Evolutionary conservation across 2,329 filamentous ascomycete genomes (phyloP), one percentile per base, ranked within the genome.

Genomic region (Penicillium sp.): DNA sequence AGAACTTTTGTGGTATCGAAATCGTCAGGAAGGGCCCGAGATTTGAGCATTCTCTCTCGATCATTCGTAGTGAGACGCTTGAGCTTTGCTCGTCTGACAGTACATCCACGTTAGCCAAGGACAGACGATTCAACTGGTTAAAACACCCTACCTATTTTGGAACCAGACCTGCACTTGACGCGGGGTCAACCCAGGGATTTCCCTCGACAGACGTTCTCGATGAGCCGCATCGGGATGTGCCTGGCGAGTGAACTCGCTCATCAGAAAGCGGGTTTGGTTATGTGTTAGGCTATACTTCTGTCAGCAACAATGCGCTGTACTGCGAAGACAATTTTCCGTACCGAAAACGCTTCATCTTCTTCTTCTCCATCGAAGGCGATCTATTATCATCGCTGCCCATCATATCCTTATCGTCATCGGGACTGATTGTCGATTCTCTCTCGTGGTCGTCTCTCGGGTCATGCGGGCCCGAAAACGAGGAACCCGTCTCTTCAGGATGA

Each of bases 131-230:
- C n/a, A 25, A 46, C 19, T 17, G 21, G 35, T 38, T 40, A 47
- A 35, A 61, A 13, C 6, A 52, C 70, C 82, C 67, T 83, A 96
- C 93, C 93, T 86, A 77, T 97, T 97, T 76, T 97, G 93, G 77
- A 97, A 97, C 93, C 93, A 97, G 50, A 97, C 93, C 75, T 97
- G 93, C 25, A 97, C 93, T 73, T 97, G 93, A 60, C 93, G 86
- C 38, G 93, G 91, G 68, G 90, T 96, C 49, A 97, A 78, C 0
- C 93, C 93, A 33, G 93, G 93, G 46, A 97, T 97, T 73, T 97
- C 91, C 62, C 89, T 82, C 4, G 93, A 93, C 38, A 97, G 81
- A 47, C 91, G 84, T 73, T 96, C 93, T 62, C 93, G 84, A 74
- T 96, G 92, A 47, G 90, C 90, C 41, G 93, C 93, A 77, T 97